Base-by-base conservation (phyloP, 768 basidiomycete species). In the Lactifluus volemus region DNA sequence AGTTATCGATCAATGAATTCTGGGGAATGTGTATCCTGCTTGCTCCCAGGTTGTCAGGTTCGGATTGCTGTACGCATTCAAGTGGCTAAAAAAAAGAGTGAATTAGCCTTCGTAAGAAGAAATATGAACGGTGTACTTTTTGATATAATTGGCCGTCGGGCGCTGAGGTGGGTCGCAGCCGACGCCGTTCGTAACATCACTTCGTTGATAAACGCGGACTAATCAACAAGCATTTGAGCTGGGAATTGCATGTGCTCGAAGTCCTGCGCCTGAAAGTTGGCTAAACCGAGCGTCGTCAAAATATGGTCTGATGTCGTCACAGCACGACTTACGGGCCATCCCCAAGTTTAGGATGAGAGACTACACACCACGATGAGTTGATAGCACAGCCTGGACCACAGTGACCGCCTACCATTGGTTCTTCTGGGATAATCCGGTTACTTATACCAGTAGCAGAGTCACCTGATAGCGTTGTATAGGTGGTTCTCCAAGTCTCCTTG, bases 321-420 rank as follows among this genome's bases (percentile, higher is more conserved):
- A 38, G 14, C 38, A 30, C 39, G 41, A 72, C 78, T 73, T 63
- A 79, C 78, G 80, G 32, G 91, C 81, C 75, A 94, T 81, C 60
- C 91, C 92, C 56, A 94, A 74, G 72, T 93, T 98, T 70, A 98
- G 65, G 66, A 98, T 84, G 56, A 94, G 76, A 70, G 85, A 89
- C 90, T 91, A 65, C 39, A 25, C n/a, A 14, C 14, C 67, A 61
- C 51, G 53, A 44, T n/a, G 17, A 42, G 41, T 36, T 8, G 12
- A 17, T 41, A 12, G 41, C 60, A 60, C 53, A 9, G 36, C 21
- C 29, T 59, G 63, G 55, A 54, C 75, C 49, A 60, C 6, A 34
- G 32, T 49, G 21, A 58, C 1, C 7, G 50, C 83, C 64, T 66
- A 92, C 91, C 93, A 98, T 88, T 2, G 97, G 96, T 71, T 99